These are phyloP conservation scores for Malus fusca DNA, from an alignment of 306 rosid species.

Conservation along the genomic window DNA sequence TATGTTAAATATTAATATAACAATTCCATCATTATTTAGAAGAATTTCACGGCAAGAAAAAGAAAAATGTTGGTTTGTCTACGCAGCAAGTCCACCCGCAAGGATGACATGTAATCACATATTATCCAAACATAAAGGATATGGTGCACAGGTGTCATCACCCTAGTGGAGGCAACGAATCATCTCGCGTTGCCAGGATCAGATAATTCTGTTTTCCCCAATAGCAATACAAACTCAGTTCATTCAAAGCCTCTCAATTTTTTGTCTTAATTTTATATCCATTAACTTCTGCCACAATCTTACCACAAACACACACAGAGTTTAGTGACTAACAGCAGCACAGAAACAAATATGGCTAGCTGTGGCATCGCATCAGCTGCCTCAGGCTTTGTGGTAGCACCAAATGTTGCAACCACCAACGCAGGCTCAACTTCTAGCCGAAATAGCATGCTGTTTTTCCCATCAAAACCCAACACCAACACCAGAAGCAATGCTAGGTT, in stretches of 20 bases:
- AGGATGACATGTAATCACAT: constrained; percentile 5
- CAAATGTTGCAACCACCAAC: constrained; percentile 28
- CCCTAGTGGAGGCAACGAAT: constrained; percentile 56
- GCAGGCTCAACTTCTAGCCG: constrained; percentile 22
- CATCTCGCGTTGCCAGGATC: constrained; percentile 27
- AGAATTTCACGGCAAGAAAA: not conserved
- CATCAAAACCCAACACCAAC: constrained; percentile 22
- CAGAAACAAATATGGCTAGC: constrained; percentile 34
- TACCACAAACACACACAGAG: not conserved
- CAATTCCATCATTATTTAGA: not conserved
- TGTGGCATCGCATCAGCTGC: constrained; percentile 72
- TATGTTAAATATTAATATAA: too few species aligned
- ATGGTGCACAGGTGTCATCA: constrained; percentile 60
- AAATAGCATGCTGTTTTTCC: constrained; percentile 34
- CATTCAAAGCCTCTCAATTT: constrained; percentile 36
- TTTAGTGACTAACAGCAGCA: not conserved
- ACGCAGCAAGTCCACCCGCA: not conserved
- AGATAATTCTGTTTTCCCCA: constrained; percentile 30
- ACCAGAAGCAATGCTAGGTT: constrained; percentile 31
- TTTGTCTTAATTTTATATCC: constrained; percentile 1
- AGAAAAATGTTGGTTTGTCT: not conserved
- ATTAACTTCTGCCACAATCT: constrained; percentile 12
- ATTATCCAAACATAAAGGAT: constrained; percentile 52
- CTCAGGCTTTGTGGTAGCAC: constrained; percentile 50
- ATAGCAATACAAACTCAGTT: not conserved